phyloP scores from a whole-genome alignment of 2,329 filamentous ascomycete species.

The Berkeleyomyces basicola region DNA sequence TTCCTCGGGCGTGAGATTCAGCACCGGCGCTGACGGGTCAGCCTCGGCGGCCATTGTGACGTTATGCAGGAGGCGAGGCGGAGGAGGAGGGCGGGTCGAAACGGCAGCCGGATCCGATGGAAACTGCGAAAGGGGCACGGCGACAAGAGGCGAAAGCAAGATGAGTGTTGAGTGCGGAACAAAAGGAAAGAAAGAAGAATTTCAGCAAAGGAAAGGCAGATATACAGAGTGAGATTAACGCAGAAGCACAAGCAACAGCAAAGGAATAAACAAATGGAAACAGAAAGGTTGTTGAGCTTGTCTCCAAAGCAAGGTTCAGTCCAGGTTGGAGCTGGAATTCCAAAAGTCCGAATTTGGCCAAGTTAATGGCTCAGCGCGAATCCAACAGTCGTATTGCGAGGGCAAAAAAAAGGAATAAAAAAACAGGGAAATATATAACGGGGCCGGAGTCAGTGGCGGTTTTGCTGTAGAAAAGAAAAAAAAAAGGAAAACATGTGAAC shows the following conservation, averaged over 20 bases:
- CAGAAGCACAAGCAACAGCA: background rate
- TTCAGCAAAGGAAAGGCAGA: background rate
- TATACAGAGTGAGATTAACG: background rate
- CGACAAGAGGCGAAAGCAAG: background rate
- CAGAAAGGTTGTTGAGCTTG: background rate
- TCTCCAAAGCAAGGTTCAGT: background rate
- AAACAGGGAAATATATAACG: background rate
- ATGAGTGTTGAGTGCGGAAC: background rate
- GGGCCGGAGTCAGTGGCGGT: no score
- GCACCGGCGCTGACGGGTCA: slow-evolving; percentile 34
- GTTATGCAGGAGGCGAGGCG: background rate
- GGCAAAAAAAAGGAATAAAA: slow-evolving; percentile 15
- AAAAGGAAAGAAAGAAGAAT: background rate
- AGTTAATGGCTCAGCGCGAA: slow-evolving; percentile 1
- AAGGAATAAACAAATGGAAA: background rate
- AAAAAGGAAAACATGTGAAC: background rate
- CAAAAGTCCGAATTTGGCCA: slow-evolving; percentile 2
- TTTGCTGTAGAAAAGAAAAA: background rate
- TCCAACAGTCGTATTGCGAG: background rate
- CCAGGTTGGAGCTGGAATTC: background rate
- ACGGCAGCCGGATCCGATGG: background rate
- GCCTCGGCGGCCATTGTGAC: slow-evolving; percentile 9
- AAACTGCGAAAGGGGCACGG: background rate
- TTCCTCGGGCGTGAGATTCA: slow-evolving; percentile 81
- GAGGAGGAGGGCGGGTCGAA: background rate